These are phyloP conservation scores for Bretschneidera sinensis DNA, from an alignment of 345 rosid species.

Conservation along the genomic window DNA sequence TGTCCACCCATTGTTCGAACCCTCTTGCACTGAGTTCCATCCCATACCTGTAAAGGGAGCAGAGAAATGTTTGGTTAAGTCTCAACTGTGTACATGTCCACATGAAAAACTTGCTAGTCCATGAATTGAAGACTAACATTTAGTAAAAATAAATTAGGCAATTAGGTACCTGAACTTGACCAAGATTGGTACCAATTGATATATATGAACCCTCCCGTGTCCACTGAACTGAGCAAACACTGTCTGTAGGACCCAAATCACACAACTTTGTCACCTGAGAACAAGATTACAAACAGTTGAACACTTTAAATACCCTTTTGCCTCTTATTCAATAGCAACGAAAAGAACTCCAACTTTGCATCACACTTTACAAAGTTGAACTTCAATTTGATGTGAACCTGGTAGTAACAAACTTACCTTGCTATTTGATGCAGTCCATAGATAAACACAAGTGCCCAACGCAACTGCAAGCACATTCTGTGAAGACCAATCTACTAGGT, in stretches of 20 bases:
- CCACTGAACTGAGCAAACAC: slow-evolving; percentile 93
- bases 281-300: slow-evolving; percentile 8
- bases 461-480: slow-evolving; percentile 97
- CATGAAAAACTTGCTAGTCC: not conserved
- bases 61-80: slow-evolving; percentile 1
- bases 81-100: not conserved
- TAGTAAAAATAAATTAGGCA: not conserved
- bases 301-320: not conserved
- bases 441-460: slow-evolving; percentile 90
- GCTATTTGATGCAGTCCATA: slow-evolving; percentile 96
- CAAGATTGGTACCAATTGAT: slow-evolving; percentile 76
- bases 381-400: no score
- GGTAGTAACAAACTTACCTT: slow-evolving; percentile 45
- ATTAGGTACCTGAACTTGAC: slow-evolving; percentile 81
- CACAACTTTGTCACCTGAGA: slow-evolving; percentile 88
- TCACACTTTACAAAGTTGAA: no score
- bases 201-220: slow-evolving; percentile 93
- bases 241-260: slow-evolving; percentile 82
- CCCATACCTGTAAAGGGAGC: slow-evolving; percentile 63
- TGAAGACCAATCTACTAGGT: slow-evolving; percentile 97
- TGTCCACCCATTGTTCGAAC: slow-evolving; percentile 89
- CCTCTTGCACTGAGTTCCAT: slow-evolving; percentile 79
- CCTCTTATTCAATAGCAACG: not conserved
- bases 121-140: not conserved
- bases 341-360: not conserved